Evolutionary conservation across 2,329 filamentous ascomycete genomes (phyloP).

Genomic region (Calycina herbarum): DNA sequence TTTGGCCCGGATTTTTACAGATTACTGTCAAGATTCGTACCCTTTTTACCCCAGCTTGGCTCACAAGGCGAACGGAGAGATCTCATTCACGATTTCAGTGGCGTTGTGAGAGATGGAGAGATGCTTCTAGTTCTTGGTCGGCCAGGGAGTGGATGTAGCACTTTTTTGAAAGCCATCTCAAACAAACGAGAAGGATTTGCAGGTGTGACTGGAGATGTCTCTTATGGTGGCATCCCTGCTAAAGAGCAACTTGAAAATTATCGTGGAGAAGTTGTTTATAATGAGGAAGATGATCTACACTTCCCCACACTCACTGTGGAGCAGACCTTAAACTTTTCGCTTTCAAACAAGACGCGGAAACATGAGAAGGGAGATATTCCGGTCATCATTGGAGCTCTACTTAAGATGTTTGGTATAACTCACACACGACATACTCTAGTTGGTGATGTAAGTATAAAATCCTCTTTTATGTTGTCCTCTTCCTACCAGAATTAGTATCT

Average conservation of each 20-base stretch:
- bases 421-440: slow-evolving; percentile 75
- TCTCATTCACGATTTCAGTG: slow-evolving; percentile 66
- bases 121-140: slow-evolving; percentile 74
- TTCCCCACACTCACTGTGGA: slow-evolving; percentile 74
- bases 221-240: slow-evolving; percentile 70
- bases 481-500: slow-evolving; percentile 44
- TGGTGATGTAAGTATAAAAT: slow-evolving; percentile 52
- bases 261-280: slow-evolving; percentile 73
- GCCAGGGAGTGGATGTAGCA: slow-evolving; percentile 73
- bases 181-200: slow-evolving; percentile 69
- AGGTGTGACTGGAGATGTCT: slow-evolving; percentile 66
- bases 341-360: slow-evolving; percentile 74
- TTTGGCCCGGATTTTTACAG: slow-evolving; percentile 79
- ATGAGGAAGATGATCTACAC: slow-evolving; percentile 74
- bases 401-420: slow-evolving; percentile 77
- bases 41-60: slow-evolving; percentile 30
- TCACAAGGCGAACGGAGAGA: slow-evolving; percentile 33
- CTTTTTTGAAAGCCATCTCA: slow-evolving; percentile 73
- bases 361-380: slow-evolving; percentile 63
- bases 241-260: slow-evolving; percentile 67
- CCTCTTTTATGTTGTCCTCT: background rate
- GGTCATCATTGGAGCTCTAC: slow-evolving; percentile 66
- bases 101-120: slow-evolving; percentile 65
- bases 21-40: slow-evolving; percentile 46
- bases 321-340: slow-evolving; percentile 74